Percentiles rank a stretch among this genome's conserved stretches.
phyloP scores from a whole-genome alignment of 1,139 yeast species.

The Casaregolazyma lundiana region DNA sequence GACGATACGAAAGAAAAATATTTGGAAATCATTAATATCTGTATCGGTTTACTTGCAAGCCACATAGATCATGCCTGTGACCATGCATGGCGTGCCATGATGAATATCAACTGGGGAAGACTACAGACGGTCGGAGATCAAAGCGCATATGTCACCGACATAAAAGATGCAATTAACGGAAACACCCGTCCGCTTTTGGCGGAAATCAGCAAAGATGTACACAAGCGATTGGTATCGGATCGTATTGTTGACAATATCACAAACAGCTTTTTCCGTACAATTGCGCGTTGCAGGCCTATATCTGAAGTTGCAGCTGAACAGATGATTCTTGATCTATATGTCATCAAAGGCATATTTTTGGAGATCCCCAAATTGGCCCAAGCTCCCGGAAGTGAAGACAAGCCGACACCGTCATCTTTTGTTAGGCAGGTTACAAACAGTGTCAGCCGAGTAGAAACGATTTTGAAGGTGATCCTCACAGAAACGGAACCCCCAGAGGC shows the following conservation, averaged over 20 bases:
- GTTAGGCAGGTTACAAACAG: constrained; percentile 47
- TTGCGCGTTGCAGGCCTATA: constrained; percentile 60
- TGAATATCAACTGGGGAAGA: constrained; percentile 70
- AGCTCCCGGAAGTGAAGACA: constrained; percentile 5
- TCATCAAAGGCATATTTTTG: constrained; percentile 53
- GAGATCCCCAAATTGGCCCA: constrained; percentile 42
- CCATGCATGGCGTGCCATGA: constrained; percentile 80
- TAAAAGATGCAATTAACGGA: constrained; percentile 45
- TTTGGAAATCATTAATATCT: constrained; percentile 52
- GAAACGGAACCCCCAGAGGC: constrained; percentile 62
- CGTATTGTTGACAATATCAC: constrained; percentile 65
- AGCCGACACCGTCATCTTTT: constrained; percentile 38
- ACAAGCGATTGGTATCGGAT: constrained; percentile 69
- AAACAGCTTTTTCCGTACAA: constrained; percentile 52
- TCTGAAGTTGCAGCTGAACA: constrained; percentile 75
- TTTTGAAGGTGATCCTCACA: constrained; percentile 62
- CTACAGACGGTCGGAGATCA: constrained; percentile 62
- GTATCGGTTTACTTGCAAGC: constrained; percentile 53
- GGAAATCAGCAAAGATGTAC: constrained; percentile 64
- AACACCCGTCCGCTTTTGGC: constrained; percentile 51
- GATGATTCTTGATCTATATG: constrained; percentile 64
- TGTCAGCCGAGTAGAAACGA: constrained; percentile 52
- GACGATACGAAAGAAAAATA: constrained; percentile 55
- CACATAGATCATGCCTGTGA: constrained; percentile 61
- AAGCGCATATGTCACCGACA: constrained; percentile 62